These are phyloP conservation scores for Cryptosporidium ubiquitum DNA, from an alignment of 169 alveolate genomes.

Conservation along the genomic window DNA sequence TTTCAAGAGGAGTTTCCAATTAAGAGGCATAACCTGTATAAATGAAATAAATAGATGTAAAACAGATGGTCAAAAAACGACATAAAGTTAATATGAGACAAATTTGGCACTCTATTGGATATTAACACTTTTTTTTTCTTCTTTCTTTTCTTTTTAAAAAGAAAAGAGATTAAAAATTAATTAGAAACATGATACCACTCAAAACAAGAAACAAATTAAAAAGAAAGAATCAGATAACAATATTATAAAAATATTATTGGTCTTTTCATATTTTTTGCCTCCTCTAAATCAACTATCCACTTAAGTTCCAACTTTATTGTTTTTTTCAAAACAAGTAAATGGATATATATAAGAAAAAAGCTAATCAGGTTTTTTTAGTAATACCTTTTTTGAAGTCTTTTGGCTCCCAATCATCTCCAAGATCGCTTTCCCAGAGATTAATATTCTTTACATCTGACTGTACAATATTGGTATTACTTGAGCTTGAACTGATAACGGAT, in stretches of 20 bases:
- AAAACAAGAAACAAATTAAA: background rate
- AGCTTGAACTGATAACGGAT: background rate
- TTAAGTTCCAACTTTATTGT: background rate
- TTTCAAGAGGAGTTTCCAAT: no score
- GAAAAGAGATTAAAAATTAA: no score
- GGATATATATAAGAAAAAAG: background rate
- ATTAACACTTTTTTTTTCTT: background rate
- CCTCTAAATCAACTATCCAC: background rate
- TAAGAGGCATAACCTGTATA: background rate
- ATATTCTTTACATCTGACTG: slow-evolving; percentile 16
- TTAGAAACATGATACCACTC: background rate
- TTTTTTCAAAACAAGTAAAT: background rate
- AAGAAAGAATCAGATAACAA: background rate
- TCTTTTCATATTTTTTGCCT: no score
- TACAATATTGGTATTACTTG: background rate
- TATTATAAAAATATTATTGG: no score
- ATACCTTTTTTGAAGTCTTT: slow-evolving; percentile 56
- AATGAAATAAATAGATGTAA: no score
- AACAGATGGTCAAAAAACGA: background rate
- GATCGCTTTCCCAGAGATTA: slow-evolving; percentile 51
- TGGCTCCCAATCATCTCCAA: slow-evolving; percentile 71
- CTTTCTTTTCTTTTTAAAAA: no score
- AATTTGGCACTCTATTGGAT: no score
- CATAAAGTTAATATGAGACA: no score
- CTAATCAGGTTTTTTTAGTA: background rate